These are phyloP conservation scores for Phycomyces blakesleeanus DNA, from an alignment of 192 early-diverging fungal species.

Conservation along the genomic window DNA sequence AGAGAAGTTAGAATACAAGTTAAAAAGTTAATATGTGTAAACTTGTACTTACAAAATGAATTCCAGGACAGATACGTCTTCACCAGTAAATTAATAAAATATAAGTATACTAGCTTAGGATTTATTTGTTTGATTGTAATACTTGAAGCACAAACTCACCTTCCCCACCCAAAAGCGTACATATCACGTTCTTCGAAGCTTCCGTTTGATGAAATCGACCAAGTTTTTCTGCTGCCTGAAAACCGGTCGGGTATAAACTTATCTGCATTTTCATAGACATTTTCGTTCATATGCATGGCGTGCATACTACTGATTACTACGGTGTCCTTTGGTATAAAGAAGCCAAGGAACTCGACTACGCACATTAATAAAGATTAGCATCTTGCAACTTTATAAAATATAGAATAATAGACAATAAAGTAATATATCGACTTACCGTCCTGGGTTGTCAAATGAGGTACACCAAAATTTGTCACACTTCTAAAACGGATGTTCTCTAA, in stretches of 20 bases:
- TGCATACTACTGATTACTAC: conserved; percentile 44
- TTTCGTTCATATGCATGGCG: conserved; percentile 39
- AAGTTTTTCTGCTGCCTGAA: neutral
- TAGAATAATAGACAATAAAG: no score
- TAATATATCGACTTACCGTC: conserved; percentile 22
- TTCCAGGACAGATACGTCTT: neutral
- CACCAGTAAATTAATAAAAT: no score
- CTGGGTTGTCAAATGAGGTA: conserved; percentile 13
- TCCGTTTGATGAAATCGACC: conserved; percentile 15
- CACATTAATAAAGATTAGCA: conserved; percentile 29
- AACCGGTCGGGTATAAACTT: conserved; percentile 47
- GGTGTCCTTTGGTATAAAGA: conserved; percentile 4
- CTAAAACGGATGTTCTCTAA: conserved; percentile 12
- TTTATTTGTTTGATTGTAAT: no score
- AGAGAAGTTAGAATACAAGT: no score
- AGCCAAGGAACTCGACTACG: conserved; percentile 17
- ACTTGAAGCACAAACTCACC: no score
- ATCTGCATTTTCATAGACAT: conserved; percentile 30
- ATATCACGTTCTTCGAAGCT: conserved; percentile 6
- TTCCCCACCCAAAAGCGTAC: conserved; percentile 23
- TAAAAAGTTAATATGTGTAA: no score
- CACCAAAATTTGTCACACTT: conserved; percentile 5
- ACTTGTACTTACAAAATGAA: neutral
- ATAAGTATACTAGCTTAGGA: no score
- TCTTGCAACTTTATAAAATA: no score